Evolutionary conservation across 192 early-diverging fungal species (phyloP), one percentile per base, ranked within the genome.

Genomic region (Umbelopsis ramanniana): DNA sequence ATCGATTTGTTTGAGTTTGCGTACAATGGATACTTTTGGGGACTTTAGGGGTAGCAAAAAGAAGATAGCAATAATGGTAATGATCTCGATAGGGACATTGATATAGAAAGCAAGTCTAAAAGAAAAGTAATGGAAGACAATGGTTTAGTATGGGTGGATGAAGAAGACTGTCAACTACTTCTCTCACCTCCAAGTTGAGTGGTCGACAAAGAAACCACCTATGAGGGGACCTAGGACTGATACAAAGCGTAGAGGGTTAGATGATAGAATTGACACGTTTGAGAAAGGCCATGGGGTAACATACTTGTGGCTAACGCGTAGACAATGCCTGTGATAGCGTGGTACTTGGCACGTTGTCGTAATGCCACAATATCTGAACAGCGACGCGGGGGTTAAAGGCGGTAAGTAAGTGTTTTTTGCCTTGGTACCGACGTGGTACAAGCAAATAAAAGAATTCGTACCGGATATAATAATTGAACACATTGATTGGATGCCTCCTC

Each of bases 1-100:
- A 70, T 93, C 94, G 45, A 95, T 80, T 21, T 88, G 80, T n/a
- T 76, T 53, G 10, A 92, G 29, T 71, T 93, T 93, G 11, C 82
- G 77, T 4, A 52, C 33, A 38, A 84, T 63, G 10, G 77, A 80
- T 29, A 87, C 91, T 15, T 67, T 74, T 37, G 78, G 72, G 6
- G 68, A 66, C 19, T 63, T 63, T 4, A 63, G 33, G 3, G 89
- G 89, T n/a, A 91, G 80, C 40, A 85, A 77, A 38, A 93, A 81
- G 40, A 84, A 75, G 15, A 85, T 11, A 21, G 81, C 57, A 15
- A 79, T 68, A 53, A 87, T 54, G 24, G 86, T 33, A 52, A 84
- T 70, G 6, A 73, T 71, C 1, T 88, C 87, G 47, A 89, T 76
- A 23, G 87, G 86, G 14, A 87, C 38, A 68, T 90, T 90, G 23